Evolutionary conservation across 495 filamentous ascomycete genomes (phyloP), one percentile per base, ranked within the genome.

Genomic region (Lasiosphaeriaceae sp.): DNA sequence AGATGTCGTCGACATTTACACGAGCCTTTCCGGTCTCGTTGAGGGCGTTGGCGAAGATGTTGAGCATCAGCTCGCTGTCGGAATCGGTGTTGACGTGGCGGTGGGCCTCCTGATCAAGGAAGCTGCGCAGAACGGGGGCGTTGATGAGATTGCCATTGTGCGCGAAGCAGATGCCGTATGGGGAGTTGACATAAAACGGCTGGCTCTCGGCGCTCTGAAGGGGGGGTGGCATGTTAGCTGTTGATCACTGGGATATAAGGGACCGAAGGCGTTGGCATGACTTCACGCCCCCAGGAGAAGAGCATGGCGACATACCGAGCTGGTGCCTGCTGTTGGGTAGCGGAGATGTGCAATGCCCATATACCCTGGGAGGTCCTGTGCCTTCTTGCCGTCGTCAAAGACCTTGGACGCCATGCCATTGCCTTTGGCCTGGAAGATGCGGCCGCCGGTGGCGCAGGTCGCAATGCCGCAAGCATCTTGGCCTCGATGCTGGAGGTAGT

Each of bases 51-150:
- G 94, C 94, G 60, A 96, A 96, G 58, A 97, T 83, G 69, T 97
- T 98, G 48, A 98, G 79, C 85, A 96, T 95, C 54, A 95, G 72
- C 77, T 98, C 94, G 64, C 88, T 92, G 70, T 98, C 94, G 54
- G 86, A 92, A 57, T 97, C 92, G 23, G 94, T 96, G 74, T 98
- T 98, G 74, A 97, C 92, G 69, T 97, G 94, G 61, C 94, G 81
- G 71, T 95, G 92, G 5, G 90, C 94, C 58, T 92, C 90, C 60
- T 87, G 76, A 64, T 98, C 94, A 39, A 98, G 82, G 66, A 86
- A 92, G 55, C 75, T 71, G 66, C 85, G 86, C 43, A 98, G 77
- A 45, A 88, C 86, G 3, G 81, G 79, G n/a, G 91, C 88, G 68
- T 98, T 97, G 77, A 97, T 92, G 44, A 97, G 79, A 71, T 97